phyloP scores from a whole-genome alignment of 192 early-diverging fungal species.

The Diversispora epigaea region DNA sequence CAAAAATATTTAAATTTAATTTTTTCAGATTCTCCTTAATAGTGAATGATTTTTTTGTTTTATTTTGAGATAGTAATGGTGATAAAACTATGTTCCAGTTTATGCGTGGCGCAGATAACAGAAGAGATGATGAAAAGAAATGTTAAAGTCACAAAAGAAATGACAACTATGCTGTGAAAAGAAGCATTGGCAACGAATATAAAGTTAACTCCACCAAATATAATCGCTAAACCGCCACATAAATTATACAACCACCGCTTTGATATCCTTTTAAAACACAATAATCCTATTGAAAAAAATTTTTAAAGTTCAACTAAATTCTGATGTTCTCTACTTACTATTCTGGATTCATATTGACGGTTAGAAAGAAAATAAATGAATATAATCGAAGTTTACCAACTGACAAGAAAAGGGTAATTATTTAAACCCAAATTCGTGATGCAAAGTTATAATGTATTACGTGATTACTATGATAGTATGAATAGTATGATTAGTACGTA shows the following conservation, averaged over 20 bases:
- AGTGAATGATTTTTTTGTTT: not conserved
- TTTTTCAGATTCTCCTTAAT: not conserved
- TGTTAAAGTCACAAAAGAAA: not conserved
- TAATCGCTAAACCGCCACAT: too few species aligned
- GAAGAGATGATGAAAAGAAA: not conserved
- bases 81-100: not conserved
- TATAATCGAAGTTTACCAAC: not conserved
- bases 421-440: too few species aligned
- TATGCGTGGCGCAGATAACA: not conserved
- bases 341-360: conserved; percentile 29
- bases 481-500: too few species aligned
- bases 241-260: too few species aligned
- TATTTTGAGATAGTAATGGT: not conserved
- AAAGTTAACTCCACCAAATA: too few species aligned
- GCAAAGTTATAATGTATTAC: too few species aligned
- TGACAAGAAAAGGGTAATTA: too few species aligned
- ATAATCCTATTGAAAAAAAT: not conserved
- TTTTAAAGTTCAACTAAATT: not conserved
- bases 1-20: not conserved
- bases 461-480: too few species aligned
- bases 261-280: not conserved
- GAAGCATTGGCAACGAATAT: too few species aligned
- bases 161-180: too few species aligned
- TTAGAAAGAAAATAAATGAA: not conserved
- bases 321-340: conserved; percentile 12